These are phyloP conservation scores for Plasmodium sp. DNA, from an alignment of 169 alveolate species.

Conservation along the genomic window DNA sequence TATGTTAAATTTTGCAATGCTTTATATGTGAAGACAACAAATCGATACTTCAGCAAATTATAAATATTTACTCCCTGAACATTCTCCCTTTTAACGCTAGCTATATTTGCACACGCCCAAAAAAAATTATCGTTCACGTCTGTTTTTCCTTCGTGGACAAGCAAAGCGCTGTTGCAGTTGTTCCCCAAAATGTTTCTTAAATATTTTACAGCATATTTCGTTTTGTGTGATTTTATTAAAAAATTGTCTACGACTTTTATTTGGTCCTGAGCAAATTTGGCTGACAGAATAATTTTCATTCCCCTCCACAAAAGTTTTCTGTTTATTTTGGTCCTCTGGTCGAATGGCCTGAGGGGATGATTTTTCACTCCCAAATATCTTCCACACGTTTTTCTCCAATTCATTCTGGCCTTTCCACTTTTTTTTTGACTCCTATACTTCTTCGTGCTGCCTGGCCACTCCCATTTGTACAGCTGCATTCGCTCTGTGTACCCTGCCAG, in stretches of 20 bases:
- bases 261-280: constrained; percentile 91
- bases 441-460: constrained; percentile 89
- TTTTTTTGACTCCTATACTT: constrained; percentile 86
- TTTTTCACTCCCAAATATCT: constrained; percentile 88
- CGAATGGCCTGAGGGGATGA: constrained; percentile 89
- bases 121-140: constrained; percentile 90
- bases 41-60: constrained; percentile 86
- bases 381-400: constrained; percentile 91
- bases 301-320: constrained; percentile 86
- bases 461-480: constrained; percentile 90
- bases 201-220: constrained; percentile 85
- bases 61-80: constrained; percentile 89
- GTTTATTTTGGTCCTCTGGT: constrained; percentile 81
- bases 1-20: constrained; percentile 87
- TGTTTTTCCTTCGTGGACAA: constrained; percentile 85
- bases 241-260: constrained; percentile 87
- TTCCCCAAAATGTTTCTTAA: constrained; percentile 86
- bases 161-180: constrained; percentile 87
- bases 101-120: constrained; percentile 91
- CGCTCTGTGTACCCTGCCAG: constrained; percentile 90
- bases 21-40: constrained; percentile 87
- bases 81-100: constrained; percentile 86
- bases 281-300: constrained; percentile 84
- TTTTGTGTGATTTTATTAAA: constrained; percentile 87
- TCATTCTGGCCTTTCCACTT: constrained; percentile 89